These are phyloP conservation scores for Jackrogersella multiformis DNA, from an alignment of 495 filamentous ascomycete genomes.

Conservation along the genomic window DNA sequence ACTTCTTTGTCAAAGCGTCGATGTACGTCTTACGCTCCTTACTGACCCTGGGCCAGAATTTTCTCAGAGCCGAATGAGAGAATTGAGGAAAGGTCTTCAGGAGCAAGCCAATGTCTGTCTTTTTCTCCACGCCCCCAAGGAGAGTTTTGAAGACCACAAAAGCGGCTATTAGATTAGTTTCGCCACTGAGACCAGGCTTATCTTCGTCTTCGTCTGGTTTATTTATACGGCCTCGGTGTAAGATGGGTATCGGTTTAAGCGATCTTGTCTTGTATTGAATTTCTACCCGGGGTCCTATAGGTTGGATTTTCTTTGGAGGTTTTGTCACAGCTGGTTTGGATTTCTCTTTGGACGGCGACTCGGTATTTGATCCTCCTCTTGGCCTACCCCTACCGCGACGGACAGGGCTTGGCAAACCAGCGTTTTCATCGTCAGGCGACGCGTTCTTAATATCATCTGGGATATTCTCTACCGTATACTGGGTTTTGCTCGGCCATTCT, in stretches of 20 bases:
- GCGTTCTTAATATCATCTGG: slow-evolving; percentile 52
- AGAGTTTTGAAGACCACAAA: slow-evolving; percentile 77
- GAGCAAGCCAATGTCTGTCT: slow-evolving; percentile 80
- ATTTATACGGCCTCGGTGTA: slow-evolving; percentile 50
- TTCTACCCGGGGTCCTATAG: slow-evolving; percentile 40
- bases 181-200: slow-evolving; percentile 51
- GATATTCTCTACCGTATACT: slow-evolving; percentile 55
- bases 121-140: slow-evolving; percentile 73
- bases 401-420: slow-evolving; percentile 20
- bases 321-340: slow-evolving; percentile 8
- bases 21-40: slow-evolving; percentile 69
- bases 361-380: neutral
- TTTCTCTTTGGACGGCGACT: neutral
- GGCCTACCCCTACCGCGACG: slow-evolving; percentile 16
- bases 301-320: neutral
- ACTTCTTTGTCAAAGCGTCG: slow-evolving; percentile 75
- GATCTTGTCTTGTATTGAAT: slow-evolving; percentile 52
- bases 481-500: slow-evolving; percentile 48
- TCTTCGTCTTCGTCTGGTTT: slow-evolving; percentile 39
- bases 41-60: slow-evolving; percentile 67
- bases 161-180: slow-evolving; percentile 67
- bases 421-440: slow-evolving; percentile 33
- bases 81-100: slow-evolving; percentile 70
- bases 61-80: slow-evolving; percentile 64
- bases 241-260: slow-evolving; percentile 49